Evolutionary conservation across 352 stramenopile genomes (phyloP).

Genomic region (Elongisporangium senticosum): DNA sequence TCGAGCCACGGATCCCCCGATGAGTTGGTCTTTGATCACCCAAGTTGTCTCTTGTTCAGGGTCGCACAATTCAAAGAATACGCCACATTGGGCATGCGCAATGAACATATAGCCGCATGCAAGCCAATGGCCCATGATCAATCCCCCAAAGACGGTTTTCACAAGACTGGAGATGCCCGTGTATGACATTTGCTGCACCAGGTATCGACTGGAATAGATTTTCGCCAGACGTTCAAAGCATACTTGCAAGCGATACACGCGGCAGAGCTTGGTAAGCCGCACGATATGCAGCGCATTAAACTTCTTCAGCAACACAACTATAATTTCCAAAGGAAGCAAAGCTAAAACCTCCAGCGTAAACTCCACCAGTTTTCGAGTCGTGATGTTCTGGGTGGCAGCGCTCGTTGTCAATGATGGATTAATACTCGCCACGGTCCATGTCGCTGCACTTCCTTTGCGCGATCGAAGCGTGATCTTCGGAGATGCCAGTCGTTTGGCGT

Average conservation of each 20-base stretch:
- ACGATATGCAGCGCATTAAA: conserved; percentile 59
- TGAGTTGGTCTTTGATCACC: conserved; percentile 48
- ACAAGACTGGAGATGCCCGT: conserved; percentile 50
- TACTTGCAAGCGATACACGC: conserved; percentile 32
- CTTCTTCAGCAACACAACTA: conserved; percentile 23
- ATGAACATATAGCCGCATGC: conserved; percentile 72
- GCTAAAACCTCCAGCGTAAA: conserved; percentile 48
- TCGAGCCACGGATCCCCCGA: conserved; percentile 24
- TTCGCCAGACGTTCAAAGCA: conserved; percentile 34
- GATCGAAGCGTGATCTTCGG: conserved; percentile 28
- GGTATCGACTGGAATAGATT: conserved; percentile 43
- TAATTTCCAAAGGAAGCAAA: conserved; percentile 45
- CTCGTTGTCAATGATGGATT: conserved; percentile 10
- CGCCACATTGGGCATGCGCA: conserved; percentile 46
- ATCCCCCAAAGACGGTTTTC: conserved; percentile 27
- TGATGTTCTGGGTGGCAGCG: conserved; percentile 5
- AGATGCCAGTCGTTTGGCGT: conserved; percentile 16
- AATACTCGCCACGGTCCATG: conserved; percentile 47
- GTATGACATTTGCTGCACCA: conserved; percentile 48
- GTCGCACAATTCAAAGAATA: conserved; percentile 43
- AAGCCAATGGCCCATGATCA: conserved; percentile 42
- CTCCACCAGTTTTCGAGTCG: conserved; percentile 19
- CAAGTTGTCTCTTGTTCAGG: conserved; percentile 43
- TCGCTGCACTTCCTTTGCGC: conserved; percentile 14
- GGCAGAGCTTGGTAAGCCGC: conserved; percentile 54